These are phyloP conservation scores for Veloboletus limbatus DNA, from an alignment of 1,284 basidiomycete species.

Conservation along the genomic window DNA sequence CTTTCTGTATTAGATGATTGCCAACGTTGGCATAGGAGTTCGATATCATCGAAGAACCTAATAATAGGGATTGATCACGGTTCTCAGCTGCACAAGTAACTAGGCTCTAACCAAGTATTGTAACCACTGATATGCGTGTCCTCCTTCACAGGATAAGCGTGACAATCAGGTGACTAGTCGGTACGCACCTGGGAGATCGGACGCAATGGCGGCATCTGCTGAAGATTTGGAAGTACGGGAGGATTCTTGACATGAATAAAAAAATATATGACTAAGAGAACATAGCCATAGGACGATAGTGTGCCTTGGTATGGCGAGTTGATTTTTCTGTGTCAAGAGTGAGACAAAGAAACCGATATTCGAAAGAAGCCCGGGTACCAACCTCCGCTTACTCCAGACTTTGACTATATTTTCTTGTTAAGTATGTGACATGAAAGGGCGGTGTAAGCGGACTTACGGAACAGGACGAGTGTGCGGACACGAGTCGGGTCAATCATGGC, in stretches of 20 bases:
- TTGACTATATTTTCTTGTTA: conserved; percentile 63
- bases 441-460: conserved; percentile 61
- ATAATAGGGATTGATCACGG: background rate
- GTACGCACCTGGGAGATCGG: conserved; percentile 65
- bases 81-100: background rate
- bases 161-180: conserved; percentile 2
- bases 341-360: background rate
- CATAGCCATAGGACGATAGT: conserved; percentile 96
- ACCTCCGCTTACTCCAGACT: conserved; percentile 97
- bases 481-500: conserved; percentile 95
- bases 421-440: conserved; percentile 10
- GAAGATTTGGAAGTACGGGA: conserved; percentile 88
- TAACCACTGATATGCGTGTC: conserved; percentile 81
- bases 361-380: conserved; percentile 18
- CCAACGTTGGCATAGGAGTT: conserved; percentile 88
- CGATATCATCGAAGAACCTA: conserved; percentile 97
- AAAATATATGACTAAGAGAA: conserved; percentile 96
- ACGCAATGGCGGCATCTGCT: conserved; percentile 83
- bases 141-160: conserved; percentile 50
- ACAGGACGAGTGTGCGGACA: conserved; percentile 91
- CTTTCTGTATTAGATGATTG: conserved; percentile 90
- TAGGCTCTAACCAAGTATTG: conserved; percentile 68
- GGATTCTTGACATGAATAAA: conserved; percentile 96
- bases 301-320: conserved; percentile 98
- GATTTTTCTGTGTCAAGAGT: conserved; percentile 71